These are phyloP conservation scores for Auriscalpium orientale DNA, from an alignment of 768 basidiomycete species.

Conservation along the genomic window DNA sequence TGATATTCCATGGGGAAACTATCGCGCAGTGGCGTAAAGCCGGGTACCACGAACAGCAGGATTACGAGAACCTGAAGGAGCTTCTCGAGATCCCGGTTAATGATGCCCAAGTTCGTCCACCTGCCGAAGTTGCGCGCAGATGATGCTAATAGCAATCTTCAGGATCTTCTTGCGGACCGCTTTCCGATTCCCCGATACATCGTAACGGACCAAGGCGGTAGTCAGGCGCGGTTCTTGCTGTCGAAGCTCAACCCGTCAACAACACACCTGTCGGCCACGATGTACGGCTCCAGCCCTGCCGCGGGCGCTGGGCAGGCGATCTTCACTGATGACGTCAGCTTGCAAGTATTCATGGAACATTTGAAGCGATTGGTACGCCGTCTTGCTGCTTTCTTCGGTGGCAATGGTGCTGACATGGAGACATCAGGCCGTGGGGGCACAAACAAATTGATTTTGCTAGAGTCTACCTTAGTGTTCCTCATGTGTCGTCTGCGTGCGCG, in stretches of 20 bases:
- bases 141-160: neutral
- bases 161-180: constrained; percentile 92
- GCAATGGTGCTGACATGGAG: neutral
- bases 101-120: constrained; percentile 68
- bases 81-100: constrained; percentile 77
- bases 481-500: neutral
- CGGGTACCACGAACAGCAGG: constrained; percentile 97
- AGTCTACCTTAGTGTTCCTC: neutral
- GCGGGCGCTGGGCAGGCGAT: constrained; percentile 80
- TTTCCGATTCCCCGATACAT: constrained; percentile 98
- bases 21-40: constrained; percentile 97
- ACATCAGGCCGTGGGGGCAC: constrained; percentile 14
- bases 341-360: constrained; percentile 98
- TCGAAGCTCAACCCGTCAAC: constrained; percentile 97
- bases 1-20: constrained; percentile 98
- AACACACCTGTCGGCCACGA: constrained; percentile 88
- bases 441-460: constrained; percentile 12
- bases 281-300: constrained; percentile 75
- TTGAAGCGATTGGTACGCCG: constrained; percentile 78
- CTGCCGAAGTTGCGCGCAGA: neutral
- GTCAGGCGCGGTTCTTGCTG: constrained; percentile 95
- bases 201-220: constrained; percentile 95
- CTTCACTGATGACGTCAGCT: constrained; percentile 97
- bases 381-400: neutral
- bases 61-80: constrained; percentile 97